Evolutionary conservation across 2,329 filamentous ascomycete genomes (phyloP), one percentile per base, ranked within the genome.

Genomic region (Pseudopithomyces maydicus): DNA sequence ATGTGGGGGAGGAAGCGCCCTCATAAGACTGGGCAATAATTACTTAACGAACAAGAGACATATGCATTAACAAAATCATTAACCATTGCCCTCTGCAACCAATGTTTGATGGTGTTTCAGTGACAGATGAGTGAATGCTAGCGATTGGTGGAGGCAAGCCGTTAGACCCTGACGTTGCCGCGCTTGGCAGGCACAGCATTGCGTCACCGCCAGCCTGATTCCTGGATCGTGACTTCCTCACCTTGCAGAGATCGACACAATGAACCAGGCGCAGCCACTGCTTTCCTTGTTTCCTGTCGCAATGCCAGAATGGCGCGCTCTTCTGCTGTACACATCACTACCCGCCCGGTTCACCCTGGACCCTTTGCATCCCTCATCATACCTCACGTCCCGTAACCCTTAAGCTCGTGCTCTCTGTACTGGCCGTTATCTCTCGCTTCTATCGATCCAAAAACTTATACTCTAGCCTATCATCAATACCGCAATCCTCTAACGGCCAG

Each of bases 111-210:
- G 54, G 51, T 55, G 54, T 55, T 55, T 56, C 29, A n/a, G n/a
- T 17, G 14, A 8, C 19, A 4, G 7, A 6, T 17, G 19, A 33
- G 50, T 52, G 29, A 58, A 56, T 51, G 38, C 35, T n/a, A 48
- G 45, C 59, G 60, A 65, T 65, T 65, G 59, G 62, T 47, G 55
- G 48, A 56, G 48, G 36, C 19, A 20, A 29, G 17, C 32, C 20
- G 38, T 39, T 42, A 42, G 54, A 55, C 49, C 55, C 52, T 61
- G 55, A 23, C 23, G 2, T 35, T 39, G 35, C 33, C 12, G 46
- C 19, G 42, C 52, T 63, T 63, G 56, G 61, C 61, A 63, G 60
- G 61, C 22, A 65, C 60, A 19, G 26, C 39, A 60, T 65, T 56
- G 62, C 62, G 62, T 63, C 62, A 65, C 58, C 36, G 15, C 47